These are phyloP conservation scores for Cladosporium halotolerans DNA, from an alignment of 2,329 filamentous ascomycete genomes.

Conservation along the genomic window DNA sequence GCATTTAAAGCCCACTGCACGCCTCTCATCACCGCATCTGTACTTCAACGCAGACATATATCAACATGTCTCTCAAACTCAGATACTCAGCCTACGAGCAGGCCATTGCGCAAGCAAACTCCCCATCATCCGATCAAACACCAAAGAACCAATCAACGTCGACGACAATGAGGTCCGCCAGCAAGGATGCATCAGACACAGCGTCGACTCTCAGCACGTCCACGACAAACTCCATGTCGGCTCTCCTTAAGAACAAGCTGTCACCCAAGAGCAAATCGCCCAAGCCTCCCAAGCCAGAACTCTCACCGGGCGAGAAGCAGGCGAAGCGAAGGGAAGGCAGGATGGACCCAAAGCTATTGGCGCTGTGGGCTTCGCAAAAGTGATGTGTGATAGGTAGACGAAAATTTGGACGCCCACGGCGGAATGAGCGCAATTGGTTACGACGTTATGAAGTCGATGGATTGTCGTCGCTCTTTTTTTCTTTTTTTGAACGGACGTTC, in stretches of 20 bases:
- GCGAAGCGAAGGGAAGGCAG: conserved; percentile 4
- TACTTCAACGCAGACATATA: no score
- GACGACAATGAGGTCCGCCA: background rate
- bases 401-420: no score
- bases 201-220: conserved; percentile 10
- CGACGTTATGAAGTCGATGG: background rate
- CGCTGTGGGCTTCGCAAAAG: conserved; percentile 1
- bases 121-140: no score
- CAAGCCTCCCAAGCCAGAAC: background rate
- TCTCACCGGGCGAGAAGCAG: conserved; percentile 12
- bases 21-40: no score
- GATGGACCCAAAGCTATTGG: background rate
- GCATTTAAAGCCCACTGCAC: background rate
- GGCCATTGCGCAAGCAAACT: no score
- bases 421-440: background rate
- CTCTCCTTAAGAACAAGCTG: conserved; percentile 12
- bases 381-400: background rate
- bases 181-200: background rate
- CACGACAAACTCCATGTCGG: conserved; percentile 11
- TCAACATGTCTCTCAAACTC: no score
- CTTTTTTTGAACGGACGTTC: no score
- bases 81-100: no score
- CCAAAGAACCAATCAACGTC: background rate
- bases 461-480: no score
- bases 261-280: background rate